phyloP scores from a whole-genome alignment of 1,284 basidiomycete genomes.

The Sparassis latifolia region DNA sequence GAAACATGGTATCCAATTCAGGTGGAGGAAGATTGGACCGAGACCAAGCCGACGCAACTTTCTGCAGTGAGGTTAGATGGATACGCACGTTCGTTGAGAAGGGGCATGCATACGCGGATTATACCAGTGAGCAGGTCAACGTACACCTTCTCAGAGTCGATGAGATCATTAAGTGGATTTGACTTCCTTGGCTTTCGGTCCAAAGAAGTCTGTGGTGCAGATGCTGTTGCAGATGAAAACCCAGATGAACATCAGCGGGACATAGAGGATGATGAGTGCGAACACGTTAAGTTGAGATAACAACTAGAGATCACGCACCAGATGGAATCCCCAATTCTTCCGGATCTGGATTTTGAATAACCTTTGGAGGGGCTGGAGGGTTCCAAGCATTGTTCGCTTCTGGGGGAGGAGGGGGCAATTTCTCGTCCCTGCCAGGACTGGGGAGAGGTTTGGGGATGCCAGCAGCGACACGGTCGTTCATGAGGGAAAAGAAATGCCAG shows the following conservation, averaged over 20 bases:
- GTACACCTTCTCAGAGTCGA: constrained; percentile 90
- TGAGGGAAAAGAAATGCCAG: constrained; percentile 10
- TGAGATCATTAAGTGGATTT: constrained; percentile 88
- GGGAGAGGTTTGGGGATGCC: constrained; percentile 25
- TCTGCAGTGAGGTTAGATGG: constrained; percentile 40
- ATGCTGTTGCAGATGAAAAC: constrained; percentile 10
- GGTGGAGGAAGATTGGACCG: constrained; percentile 89
- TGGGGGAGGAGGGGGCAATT: constrained; percentile 31
- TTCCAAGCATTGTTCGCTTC: constrained; percentile 15
- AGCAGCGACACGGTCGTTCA: constrained; percentile 16
- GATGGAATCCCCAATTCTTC: too few relatives aligned
- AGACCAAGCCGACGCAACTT: constrained; percentile 96
- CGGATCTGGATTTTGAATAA: constrained; percentile 12
- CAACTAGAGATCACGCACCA: too few relatives aligned
- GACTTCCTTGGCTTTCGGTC: constrained; percentile 51
- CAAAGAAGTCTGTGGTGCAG: constrained; percentile 5
- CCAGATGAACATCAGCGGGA: constrained; percentile 13
- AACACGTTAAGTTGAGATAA: too few relatives aligned
- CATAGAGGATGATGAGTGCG: constrained; percentile 7
- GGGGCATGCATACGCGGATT: constrained; percentile 69
- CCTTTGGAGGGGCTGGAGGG: constrained; percentile 32
- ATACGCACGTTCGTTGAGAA: constrained; percentile 5
- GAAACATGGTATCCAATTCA: constrained; percentile 91
- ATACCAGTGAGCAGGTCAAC: constrained; percentile 89
- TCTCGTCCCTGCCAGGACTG: constrained; percentile 25